Evolutionary conservation across 2,329 filamentous ascomycete genomes (phyloP), one percentile per base, ranked within the genome.

Genomic region (Neofusicoccum laricinum): DNA sequence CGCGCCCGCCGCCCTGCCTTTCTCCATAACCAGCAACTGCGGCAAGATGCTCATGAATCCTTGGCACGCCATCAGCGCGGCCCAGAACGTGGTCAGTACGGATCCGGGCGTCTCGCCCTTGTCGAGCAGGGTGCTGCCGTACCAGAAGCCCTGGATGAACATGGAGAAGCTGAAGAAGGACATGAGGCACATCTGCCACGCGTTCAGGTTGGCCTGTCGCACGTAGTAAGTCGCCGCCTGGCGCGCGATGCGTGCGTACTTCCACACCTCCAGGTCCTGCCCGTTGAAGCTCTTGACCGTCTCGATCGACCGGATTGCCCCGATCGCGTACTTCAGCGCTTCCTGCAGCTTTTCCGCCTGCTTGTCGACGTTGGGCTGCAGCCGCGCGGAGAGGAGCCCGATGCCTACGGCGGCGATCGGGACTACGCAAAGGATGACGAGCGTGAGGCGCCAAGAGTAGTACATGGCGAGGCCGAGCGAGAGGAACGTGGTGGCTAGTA

Each of bases 81-180:
- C 86, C 80, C 95, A 96, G 68, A 98, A 97, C 0, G 92, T 90
- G 0, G 91, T 95, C 49, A 97, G 76, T 2, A 96, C 86, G 63
- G 89, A 81, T 0, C 89, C 90, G 0, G 91, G 79, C 11, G 80
- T 82, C 0, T 82, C 75, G 1, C 86, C 87, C 1, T 84, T 77
- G 10, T 82, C 80, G 10, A 95, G 87, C 1, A 97, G 82, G 1
- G 85, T 80, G 32, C 89, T 85, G 0, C 93, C 93, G 69, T 93
- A 96, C 86, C 91, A 97, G 71, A 98, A 97, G 0, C 93, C 93
- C 64, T 93, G 85, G 0, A 96, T 89, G 68, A 98, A 97, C 73
- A 97, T 88, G 1, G 82, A 83, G 3, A 92, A 84, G 34, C 90
- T 88, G 79, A 93, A 88, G 68, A 96, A 86, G 51, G 89, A 88